phyloP scores from a whole-genome alignment of 176 grass and related monocot species.

The Oryza rufipogon region DNA sequence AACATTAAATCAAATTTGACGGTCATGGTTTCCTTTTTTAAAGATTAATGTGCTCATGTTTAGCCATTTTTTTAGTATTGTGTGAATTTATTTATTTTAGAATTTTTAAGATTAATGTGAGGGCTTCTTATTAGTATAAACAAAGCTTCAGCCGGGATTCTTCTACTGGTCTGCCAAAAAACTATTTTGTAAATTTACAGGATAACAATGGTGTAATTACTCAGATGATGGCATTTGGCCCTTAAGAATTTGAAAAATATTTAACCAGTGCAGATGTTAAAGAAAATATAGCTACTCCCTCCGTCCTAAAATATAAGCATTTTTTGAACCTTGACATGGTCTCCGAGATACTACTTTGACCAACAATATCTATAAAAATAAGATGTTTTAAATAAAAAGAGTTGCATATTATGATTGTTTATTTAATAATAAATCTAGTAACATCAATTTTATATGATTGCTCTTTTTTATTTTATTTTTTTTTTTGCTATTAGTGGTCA shows the following conservation, averaged over 20 bases:
- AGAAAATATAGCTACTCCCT: background rate
- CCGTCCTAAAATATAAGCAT: too few species aligned
- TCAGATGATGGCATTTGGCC: background rate
- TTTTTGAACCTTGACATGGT: too few species aligned
- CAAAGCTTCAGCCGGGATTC: background rate
- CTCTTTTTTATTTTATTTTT: too few species aligned
- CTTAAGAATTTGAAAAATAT: slow-evolving; percentile 21
- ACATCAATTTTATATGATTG: too few species aligned
- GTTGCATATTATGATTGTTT: too few species aligned
- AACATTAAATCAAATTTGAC: background rate
- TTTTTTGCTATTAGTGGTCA: too few species aligned
- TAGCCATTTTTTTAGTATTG: background rate
- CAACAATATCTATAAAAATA: too few species aligned
- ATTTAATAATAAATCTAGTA: too few species aligned
- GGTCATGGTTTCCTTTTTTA: background rate
- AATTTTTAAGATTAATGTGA: background rate
- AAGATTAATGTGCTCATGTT: background rate
- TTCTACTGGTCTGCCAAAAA: background rate
- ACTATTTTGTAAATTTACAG: background rate
- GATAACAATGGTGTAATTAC: background rate
- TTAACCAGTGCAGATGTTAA: background rate
- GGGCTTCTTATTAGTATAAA: background rate
- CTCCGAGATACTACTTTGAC: too few species aligned
- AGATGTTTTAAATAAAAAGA: too few species aligned
- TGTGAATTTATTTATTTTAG: background rate